phyloP scores from a whole-genome alignment of 1,284 basidiomycete genomes.

The Fomes fomentarius region DNA sequence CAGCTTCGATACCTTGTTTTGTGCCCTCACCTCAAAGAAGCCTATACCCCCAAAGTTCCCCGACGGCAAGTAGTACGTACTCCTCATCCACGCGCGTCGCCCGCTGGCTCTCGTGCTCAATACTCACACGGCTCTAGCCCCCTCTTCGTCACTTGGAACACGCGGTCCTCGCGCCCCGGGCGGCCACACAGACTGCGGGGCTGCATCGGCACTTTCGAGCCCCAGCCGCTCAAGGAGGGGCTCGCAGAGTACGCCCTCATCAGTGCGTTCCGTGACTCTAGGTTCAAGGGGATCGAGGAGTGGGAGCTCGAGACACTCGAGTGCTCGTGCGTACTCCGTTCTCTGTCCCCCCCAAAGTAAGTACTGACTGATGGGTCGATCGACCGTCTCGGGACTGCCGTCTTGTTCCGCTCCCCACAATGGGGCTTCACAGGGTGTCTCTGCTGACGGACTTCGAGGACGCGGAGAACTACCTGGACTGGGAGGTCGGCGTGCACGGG shows the following conservation, averaged over 20 bases:
- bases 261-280: slow-evolving; percentile 76
- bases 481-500: slow-evolving; percentile 91
- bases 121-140: slow-evolving; percentile 60
- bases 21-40: slow-evolving; percentile 57
- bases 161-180: slow-evolving; percentile 57
- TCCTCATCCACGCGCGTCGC: background rate
- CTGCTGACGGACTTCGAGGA: slow-evolving; percentile 93
- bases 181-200: slow-evolving; percentile 77
- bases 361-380: slow-evolving; percentile 11
- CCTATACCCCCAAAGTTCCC: slow-evolving; percentile 62
- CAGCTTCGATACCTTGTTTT: slow-evolving; percentile 81
- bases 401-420: background rate
- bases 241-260: slow-evolving; percentile 89
- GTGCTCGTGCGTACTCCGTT: slow-evolving; percentile 70
- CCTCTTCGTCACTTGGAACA: slow-evolving; percentile 98
- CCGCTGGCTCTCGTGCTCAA: too few species aligned
- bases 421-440: slow-evolving; percentile 65
- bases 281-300: slow-evolving; percentile 74
- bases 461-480: slow-evolving; percentile 85
- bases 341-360: background rate
- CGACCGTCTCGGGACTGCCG: background rate
- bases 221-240: slow-evolving; percentile 76
- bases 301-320: slow-evolving; percentile 81
- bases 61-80: slow-evolving; percentile 74
- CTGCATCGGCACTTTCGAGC: slow-evolving; percentile 94